Evolutionary conservation across 2,329 filamentous ascomycete species (phyloP), one percentile per base, ranked within the genome.

Genomic region (Aureobasidium subglaciale): DNA sequence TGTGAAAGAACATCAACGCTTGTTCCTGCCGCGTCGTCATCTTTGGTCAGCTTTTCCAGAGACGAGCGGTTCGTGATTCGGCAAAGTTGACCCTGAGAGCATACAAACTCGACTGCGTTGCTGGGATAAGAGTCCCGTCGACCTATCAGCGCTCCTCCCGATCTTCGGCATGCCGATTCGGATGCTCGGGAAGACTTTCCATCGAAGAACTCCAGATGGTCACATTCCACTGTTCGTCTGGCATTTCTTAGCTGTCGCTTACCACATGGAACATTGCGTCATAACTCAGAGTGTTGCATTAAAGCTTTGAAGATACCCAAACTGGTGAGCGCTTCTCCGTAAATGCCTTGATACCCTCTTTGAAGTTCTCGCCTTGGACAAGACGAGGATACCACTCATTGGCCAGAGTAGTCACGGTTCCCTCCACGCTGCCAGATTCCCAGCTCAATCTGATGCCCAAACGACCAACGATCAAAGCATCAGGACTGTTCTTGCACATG

Each of bases 271-370:
- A n/a, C n/a, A n/a, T n/a, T n/a, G n/a, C n/a, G n/a, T n/a, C 29
- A 30, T 13, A 30, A 9, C 3, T 13, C 29, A 30, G 4, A 30
- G 29, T 4, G 29, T 13, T 30, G 29, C 29, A 5, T 40, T 66
- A 77, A 57, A 81, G 58, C 63, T 78, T 78, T 1, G 73, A 75
- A 25, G 74, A 71, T 45, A 72, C 72, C 76, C 77, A 80, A 24
- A 71, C 62, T 16, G 78, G 77, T 60, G 71, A 67, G 61, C 73
- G 68, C 68, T 79, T 79, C 63, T 75, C 70, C 32, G 72, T 71
- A 70, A 81, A 82, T 5, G 79, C 78, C 57, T 65, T 68, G 52
- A 80, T 60, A 1, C 78, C 77, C 59, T 78, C 75, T 15, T 70
- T 64, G n/a, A 77, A 67, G 66, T 80, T 80, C 57, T 76, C 72